Evolutionary conservation across 164 flowering plant species (phyloP).

Genomic region (Vitis rupestris): DNA sequence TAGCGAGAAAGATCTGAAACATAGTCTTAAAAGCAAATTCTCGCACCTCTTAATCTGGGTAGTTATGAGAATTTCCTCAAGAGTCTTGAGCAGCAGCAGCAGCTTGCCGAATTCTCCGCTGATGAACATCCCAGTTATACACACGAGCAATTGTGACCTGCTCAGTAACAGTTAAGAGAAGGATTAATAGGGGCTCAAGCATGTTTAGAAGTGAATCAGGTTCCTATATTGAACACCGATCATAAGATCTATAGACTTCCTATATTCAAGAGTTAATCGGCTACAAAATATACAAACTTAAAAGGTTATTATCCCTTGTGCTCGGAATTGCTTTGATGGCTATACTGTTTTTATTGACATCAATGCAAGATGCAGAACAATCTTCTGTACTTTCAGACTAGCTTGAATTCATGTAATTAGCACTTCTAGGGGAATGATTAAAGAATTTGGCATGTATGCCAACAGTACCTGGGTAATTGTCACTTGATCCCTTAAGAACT

Average conservation of each 20-base stretch:
- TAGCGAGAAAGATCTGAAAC: constrained; percentile 1
- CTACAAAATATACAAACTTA: too few relatives aligned
- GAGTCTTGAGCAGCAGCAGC: constrained; percentile 35
- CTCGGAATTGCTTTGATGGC: too few relatives aligned
- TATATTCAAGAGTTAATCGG: too few relatives aligned
- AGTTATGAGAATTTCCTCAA: constrained; percentile 8
- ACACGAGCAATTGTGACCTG: constrained; percentile 98
- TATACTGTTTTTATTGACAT: too few relatives aligned
- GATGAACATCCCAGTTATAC: constrained; percentile 98
- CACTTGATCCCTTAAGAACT: constrained; percentile 85
- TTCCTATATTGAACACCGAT: too few relatives aligned
- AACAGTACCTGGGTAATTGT: constrained; percentile 72
- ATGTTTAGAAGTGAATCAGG: too few relatives aligned
- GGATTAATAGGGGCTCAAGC: too few relatives aligned
- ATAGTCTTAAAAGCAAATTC: constrained; percentile 3
- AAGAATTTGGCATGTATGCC: neutral
- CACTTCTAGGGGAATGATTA: neutral
- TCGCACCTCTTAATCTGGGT: neutral
- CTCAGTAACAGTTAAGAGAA: constrained; percentile 10
- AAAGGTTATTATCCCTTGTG: too few relatives aligned
- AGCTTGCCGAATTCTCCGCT: constrained; percentile 65
- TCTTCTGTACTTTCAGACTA: too few relatives aligned
- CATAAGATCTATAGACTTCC: too few relatives aligned
- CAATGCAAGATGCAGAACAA: too few relatives aligned
- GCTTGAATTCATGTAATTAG: too few relatives aligned